Conservation (phyloP, 1,139 yeast species). For the Pichia sp. region DNA sequence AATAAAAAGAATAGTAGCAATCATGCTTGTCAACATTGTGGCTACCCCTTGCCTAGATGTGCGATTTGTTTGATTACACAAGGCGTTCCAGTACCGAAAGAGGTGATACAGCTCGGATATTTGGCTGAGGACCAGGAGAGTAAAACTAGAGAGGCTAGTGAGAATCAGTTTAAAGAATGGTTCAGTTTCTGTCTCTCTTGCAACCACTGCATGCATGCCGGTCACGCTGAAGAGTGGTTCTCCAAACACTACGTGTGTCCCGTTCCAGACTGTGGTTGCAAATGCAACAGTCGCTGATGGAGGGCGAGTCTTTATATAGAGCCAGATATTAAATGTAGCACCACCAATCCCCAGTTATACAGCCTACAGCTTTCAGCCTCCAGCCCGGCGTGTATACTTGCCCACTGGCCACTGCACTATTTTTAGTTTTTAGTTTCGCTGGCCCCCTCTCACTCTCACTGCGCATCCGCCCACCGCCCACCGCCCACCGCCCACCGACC, state of each 20-base stretch:
- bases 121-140: conserved; percentile 1
- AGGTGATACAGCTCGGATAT: conserved; percentile 16
- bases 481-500: too few relatives aligned
- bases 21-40: conserved; percentile 72
- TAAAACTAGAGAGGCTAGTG: conserved; percentile 8
- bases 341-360: too few relatives aligned
- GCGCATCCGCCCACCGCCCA: too few relatives aligned
- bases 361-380: too few relatives aligned
- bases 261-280: conserved; percentile 85
- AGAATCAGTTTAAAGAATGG: conserved; percentile 52
- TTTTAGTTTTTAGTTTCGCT: too few relatives aligned
- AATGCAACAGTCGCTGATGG: conserved; percentile 55
- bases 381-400: too few relatives aligned
- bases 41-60: conserved; percentile 84
- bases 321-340: too few relatives aligned
- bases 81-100: conserved; percentile 62
- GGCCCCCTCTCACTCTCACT: too few relatives aligned
- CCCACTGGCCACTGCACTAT: too few relatives aligned
- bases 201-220: conserved; percentile 91
- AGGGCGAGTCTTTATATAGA: too few relatives aligned
- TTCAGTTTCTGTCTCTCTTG: conserved; percentile 87
- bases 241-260: conserved; percentile 83
- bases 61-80: conserved; percentile 79
- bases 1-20: conserved; percentile 8
- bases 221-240: conserved; percentile 96